These are phyloP conservation scores for Sclerotinia minor DNA, from an alignment of 2,329 filamentous ascomycete species.

Conservation along the genomic window DNA sequence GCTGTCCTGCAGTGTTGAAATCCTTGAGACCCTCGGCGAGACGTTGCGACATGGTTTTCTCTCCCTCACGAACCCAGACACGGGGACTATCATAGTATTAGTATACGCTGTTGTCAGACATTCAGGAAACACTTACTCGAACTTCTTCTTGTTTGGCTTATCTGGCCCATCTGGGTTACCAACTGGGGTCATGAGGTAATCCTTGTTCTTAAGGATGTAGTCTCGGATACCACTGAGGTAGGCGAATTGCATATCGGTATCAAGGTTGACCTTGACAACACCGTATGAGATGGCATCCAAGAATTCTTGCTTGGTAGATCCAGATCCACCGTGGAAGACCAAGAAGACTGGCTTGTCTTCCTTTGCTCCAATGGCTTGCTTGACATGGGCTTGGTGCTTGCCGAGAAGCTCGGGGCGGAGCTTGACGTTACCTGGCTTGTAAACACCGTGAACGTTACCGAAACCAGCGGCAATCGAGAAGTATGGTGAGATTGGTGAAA, in stretches of 20 bases:
- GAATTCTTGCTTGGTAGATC: conserved; percentile 89
- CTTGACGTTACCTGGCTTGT: conserved; percentile 97
- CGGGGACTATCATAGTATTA: conserved; percentile 20
- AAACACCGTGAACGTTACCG: conserved; percentile 98
- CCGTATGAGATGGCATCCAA: conserved; percentile 84
- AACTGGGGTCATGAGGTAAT: conserved; percentile 82
- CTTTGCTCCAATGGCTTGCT: conserved; percentile 70
- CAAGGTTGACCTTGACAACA: conserved; percentile 99
- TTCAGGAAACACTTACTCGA: conserved; percentile 48
- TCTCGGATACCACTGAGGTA: conserved; percentile 92
- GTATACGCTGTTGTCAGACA: not conserved
- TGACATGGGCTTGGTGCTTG: conserved; percentile 94
- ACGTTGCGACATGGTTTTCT: conserved; percentile 92
- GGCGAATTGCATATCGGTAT: conserved; percentile 96
- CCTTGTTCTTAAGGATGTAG: conserved; percentile 91
- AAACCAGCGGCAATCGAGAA: conserved; percentile 98
- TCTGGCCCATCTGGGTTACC: conserved; percentile 94
- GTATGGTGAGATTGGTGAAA: conserved; percentile 85
- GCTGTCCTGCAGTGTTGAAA: conserved; percentile 81
- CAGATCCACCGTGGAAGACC: conserved; percentile 98
- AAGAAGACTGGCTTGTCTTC: conserved; percentile 95
- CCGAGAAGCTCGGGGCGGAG: conserved; percentile 92
- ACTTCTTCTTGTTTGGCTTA: conserved; percentile 99
- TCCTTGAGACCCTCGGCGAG: conserved; percentile 80
- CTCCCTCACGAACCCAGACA: conserved; percentile 93